phyloP scores from a whole-genome alignment of 73 alveolate genomes.

The Breviolum minutum region DNA sequence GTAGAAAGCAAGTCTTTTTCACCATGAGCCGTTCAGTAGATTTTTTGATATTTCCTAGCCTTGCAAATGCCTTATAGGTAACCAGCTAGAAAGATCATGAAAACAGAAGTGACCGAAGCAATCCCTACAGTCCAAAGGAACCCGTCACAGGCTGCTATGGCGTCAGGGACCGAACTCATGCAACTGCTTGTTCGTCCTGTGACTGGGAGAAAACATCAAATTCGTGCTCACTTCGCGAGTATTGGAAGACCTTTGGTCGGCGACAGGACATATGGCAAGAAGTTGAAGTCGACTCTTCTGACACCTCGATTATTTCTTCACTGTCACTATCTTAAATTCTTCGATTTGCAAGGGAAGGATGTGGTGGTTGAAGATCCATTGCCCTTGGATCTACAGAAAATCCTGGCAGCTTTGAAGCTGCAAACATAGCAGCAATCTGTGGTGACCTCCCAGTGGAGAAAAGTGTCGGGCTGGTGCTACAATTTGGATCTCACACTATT shows the following conservation, averaged over 20 bases:
- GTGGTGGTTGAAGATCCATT: background rate
- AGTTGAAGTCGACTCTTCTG: background rate
- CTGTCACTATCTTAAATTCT: slow-evolving; percentile 14
- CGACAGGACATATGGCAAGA: slow-evolving; percentile 15
- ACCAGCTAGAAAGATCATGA: too few relatives aligned
- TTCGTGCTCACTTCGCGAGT: slow-evolving; percentile 58
- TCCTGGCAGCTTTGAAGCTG: background rate
- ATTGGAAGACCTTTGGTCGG: slow-evolving; percentile 62
- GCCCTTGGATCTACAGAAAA: background rate
- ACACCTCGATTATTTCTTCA: slow-evolving; percentile 2
- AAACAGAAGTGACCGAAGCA: too few relatives aligned
- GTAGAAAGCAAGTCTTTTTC: background rate
- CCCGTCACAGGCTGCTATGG: background rate
- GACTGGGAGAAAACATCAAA: slow-evolving; percentile 66
- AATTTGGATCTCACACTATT: too few relatives aligned
- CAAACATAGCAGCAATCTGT: background rate
- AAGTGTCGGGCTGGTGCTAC: too few relatives aligned
- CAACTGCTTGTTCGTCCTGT: slow-evolving; percentile 19
- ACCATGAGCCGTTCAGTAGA: too few relatives aligned
- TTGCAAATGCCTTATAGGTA: background rate
- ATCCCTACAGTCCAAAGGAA: background rate
- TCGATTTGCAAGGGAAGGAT: background rate
- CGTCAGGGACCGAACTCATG: background rate
- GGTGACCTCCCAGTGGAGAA: too few relatives aligned
- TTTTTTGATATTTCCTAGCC: background rate